Base-by-base conservation (phyloP, 352 stramenopile genomes). In the Globisporangium alternatum region DNA sequence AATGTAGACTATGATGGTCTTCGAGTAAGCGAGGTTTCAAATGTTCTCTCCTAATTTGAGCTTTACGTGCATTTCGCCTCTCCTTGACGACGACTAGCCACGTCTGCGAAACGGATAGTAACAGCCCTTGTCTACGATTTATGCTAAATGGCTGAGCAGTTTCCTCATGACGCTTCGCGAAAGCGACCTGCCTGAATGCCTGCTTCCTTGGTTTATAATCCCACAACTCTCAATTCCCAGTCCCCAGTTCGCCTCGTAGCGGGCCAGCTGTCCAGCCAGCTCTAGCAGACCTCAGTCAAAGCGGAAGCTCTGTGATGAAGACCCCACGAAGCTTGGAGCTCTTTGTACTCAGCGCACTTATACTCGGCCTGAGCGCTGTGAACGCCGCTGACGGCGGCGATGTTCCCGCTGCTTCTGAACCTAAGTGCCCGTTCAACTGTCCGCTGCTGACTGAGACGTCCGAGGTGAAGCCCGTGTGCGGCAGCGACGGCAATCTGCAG, bases 391-490 rank as follows among this genome's bases (percentile, higher is more conserved):
- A 12, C 1, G 47, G 47, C 5, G 22, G 22, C 22, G 35, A 41
- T 15, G 35, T 41, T 9, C 35, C 35, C 35, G 35, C 35, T 41
- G 35, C 35, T 17, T 9, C 35, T 15, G 25, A 2, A 2, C 35
- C 52, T 31, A 10, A 33, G 44, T 55, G 41, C 10, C 5, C 5
- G 41, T 47, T 47, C 15, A 21, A 22, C 15, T 47, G 41, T 15
- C 41, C 41, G 3, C 5, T 47, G 13, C 13, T 47, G 41, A 21
- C 13, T 17, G 19, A 21, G 13, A 33, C 17, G 10, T 62, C 41
- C 28, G 10, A 21, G 2, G 28, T 55, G 6, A 25, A 12, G 21
- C 58, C 62, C 5, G 69, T 76, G 25, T 76, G 70, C 25, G 67
- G 63, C 30, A 58, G 44, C 13, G 52, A 74, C 22, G 52, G 56